Base-by-base conservation (phyloP, 2,329 filamentous ascomycete genomes). In the Calonectria crousiana region DNA sequence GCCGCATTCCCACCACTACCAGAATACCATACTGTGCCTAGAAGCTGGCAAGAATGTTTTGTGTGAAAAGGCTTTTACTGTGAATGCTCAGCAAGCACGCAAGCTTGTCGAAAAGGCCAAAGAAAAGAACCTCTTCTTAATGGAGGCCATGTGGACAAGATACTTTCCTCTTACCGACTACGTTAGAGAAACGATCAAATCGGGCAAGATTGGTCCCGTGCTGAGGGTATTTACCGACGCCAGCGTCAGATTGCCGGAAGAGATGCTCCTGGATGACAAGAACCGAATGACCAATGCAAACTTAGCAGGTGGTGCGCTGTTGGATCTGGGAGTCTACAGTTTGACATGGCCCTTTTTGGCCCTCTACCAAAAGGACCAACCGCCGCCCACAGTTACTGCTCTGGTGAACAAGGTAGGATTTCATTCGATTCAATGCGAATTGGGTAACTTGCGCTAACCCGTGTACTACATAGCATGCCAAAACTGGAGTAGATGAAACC, bases 311-410 rank as follows among this genome's bases (percentile, higher is more conserved):
- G 95, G 95, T 67, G 93, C 93, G 2, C 86, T 97, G 73, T 89
- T 98, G 65, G 95, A 98, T 84, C 87, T 97, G 71, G 95, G 95
- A 74, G 93, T 98, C 83, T 98, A 98, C 86, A 91, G 94, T 62
- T 86, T 98, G 74, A 97, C 95, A 30, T 98, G 95, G 95, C 90
- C 96, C 66, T 97, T 96, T 89, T 94, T 97, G 85, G 93, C 93
- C 44, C 89, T 98, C 28, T 97, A 97, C 85, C 93, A 95, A 79
- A 49, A 44, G 41, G 38, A 49, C n/a, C 44, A 32, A 10, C 89
- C 92, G 2, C 81, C 89, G 1, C 95, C 95, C 5, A 88, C 86
- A 64, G 92, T 96, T 8, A 85, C 91, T n/a, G 89, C 92, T 1
- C 90, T 93, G 65, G 91, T 95, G 80, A 91, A 47, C 32, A 74